Base-by-base conservation (phyloP, 2,329 filamentous ascomycete genomes). In the Ceratocystis lukuohia region DNA sequence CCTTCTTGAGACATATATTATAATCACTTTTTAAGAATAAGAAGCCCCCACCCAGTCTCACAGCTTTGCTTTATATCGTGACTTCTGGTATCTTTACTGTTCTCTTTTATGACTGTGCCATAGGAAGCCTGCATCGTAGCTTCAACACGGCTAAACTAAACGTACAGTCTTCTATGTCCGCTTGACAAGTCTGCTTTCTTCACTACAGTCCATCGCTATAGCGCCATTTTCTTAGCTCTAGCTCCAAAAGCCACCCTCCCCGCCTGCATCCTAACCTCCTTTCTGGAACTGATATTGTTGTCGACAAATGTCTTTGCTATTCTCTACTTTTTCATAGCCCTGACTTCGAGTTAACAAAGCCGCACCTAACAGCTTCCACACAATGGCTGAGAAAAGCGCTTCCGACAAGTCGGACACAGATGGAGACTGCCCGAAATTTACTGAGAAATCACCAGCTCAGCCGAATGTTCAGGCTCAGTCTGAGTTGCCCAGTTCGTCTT, bases 371-470 rank as follows among this genome's bases (percentile, higher is more conserved):
- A 59, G 56, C 56, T 12, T 5, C 25, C 15, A 20, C 56, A 15
- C 56, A 59, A 59, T 59, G 56, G 8, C 56, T 3, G n/a, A 20
- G 56, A 33, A 28, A n/a, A 50, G 30, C 25, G 44, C 37, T 20
- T 41, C 44, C 44, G 44, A 63, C 7, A 46, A 45, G n/a, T 67
- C 56, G n/a, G 62, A 65, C 30, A 50, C 28, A 20, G 66, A 67
- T 41, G 62, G 41, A 4, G 61, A 48, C 53, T 64, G 62, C 45
- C 48, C 66, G n/a, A 67, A 62, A 12, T 33, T 67, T 6, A 56
- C 66, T n/a, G 66, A 67, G 48, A 63, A 67, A 28, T 28, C 41
- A 6, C 62, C 53, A 50, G 45, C 59, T 17, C 59, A 57, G 7
- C 25, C 65, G 12, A 48, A 53, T n/a, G 45, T 56, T 3, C 61